These are phyloP conservation scores for Thraustochytrium striatum DNA, from an alignment of 352 stramenopile species.

Conservation along the genomic window DNA sequence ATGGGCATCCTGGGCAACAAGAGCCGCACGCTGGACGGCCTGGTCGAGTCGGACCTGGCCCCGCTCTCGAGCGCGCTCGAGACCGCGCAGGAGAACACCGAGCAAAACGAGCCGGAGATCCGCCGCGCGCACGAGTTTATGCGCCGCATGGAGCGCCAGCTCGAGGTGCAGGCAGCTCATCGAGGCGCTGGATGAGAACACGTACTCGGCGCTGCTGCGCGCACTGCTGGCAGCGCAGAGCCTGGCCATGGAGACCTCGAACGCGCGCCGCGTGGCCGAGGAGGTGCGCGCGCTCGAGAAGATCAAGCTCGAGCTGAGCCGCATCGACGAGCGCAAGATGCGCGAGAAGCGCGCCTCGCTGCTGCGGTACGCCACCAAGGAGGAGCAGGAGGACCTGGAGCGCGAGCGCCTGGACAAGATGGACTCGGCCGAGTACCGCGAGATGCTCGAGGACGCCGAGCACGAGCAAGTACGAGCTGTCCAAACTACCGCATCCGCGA, in stretches of 20 bases:
- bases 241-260: slow-evolving; percentile 28
- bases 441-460: slow-evolving; percentile 3
- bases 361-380: slow-evolving; percentile 29
- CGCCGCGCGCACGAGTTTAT: slow-evolving; percentile 8
- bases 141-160: slow-evolving; percentile 35
- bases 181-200: slow-evolving; percentile 32
- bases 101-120: slow-evolving; percentile 37
- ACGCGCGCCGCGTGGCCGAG: slow-evolving; percentile 30
- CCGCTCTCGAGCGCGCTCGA: slow-evolving; percentile 28
- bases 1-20: slow-evolving; percentile 7
- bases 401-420: slow-evolving; percentile 35
- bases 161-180: slow-evolving; percentile 41
- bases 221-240: slow-evolving; percentile 31
- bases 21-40: slow-evolving; percentile 10
- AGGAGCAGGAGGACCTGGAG: slow-evolving; percentile 36
- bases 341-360: slow-evolving; percentile 2
- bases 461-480: too few relatives aligned
- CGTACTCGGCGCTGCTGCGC: not conserved
- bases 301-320: slow-evolving; percentile 10
- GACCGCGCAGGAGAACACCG: slow-evolving; percentile 7
- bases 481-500: too few relatives aligned
- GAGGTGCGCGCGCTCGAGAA: slow-evolving; percentile 37
- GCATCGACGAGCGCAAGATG: slow-evolving; percentile 9
- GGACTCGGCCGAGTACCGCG: slow-evolving; percentile 10
- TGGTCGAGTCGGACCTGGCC: slow-evolving; percentile 20